Evolutionary conservation across 2,329 filamentous ascomycete genomes (phyloP).

Genomic region (Phialophora tarda): DNA sequence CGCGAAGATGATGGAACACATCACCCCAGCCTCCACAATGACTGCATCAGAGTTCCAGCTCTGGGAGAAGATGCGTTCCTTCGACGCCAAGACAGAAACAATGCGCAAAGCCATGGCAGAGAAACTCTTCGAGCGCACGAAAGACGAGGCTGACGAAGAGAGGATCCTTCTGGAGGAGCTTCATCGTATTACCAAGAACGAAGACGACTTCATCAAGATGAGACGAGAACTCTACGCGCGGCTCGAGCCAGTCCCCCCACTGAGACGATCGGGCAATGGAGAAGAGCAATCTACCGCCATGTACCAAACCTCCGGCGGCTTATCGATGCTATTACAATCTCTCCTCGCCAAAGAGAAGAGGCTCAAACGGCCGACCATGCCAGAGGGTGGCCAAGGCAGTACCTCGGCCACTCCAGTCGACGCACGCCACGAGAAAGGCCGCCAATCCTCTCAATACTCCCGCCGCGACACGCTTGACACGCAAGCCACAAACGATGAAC

Average conservation of each 20-base stretch:
- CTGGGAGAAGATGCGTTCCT: constrained; percentile 85
- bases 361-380: constrained; percentile 80
- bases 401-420: constrained; percentile 51
- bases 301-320: constrained; percentile 80
- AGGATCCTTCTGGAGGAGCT: constrained; percentile 87
- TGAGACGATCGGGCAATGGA: constrained; percentile 61
- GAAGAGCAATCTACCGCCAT: constrained; percentile 51
- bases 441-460: constrained; percentile 42
- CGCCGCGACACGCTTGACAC: constrained; percentile 39
- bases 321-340: constrained; percentile 80
- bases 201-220: constrained; percentile 84
- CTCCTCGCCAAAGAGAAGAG: constrained; percentile 82
- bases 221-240: constrained; percentile 84
- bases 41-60: constrained; percentile 79
- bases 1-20: constrained; percentile 77
- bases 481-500: constrained; percentile 37
- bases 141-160: constrained; percentile 90
- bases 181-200: constrained; percentile 85
- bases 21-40: constrained; percentile 85
- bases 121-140: constrained; percentile 76
- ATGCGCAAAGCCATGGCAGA: constrained; percentile 84
- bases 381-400: constrained; percentile 63
- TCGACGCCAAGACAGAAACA: constrained; percentile 78
- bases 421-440: constrained; percentile 31
- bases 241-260: constrained; percentile 79